A percentile compares a stretch with the other conserved stretches of the same genome.
Evolutionary conservation across 257 asterid species (phyloP).

Genomic region (Solanum corneliomulleri): DNA sequence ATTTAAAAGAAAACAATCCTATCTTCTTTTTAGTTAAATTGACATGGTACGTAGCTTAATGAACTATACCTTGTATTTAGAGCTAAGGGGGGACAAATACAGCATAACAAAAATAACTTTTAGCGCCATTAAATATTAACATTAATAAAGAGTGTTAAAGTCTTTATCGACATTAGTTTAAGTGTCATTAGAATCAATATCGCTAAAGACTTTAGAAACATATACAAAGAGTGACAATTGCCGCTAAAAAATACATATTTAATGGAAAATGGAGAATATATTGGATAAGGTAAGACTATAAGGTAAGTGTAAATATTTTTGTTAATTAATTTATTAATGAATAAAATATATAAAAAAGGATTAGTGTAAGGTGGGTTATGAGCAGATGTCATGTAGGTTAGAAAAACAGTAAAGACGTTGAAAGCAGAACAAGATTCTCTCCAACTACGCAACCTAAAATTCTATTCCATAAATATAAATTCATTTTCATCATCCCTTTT

Average conservation of each 20-base stretch:
- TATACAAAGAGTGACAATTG: too few relatives aligned
- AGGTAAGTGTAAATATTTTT: not conserved
- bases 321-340: not conserved
- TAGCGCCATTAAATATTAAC: too few relatives aligned
- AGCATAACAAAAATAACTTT: too few relatives aligned
- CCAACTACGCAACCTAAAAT: constrained; percentile 42
- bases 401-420: constrained; percentile 38
- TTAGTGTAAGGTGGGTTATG: constrained; percentile 27
- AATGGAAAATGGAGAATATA: not conserved
- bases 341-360: not conserved
- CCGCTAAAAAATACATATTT: too few relatives aligned
- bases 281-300: not conserved
- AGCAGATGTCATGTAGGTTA: constrained; percentile 42
- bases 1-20: too few relatives aligned
- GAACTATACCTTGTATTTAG: too few relatives aligned
- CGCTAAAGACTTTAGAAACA: too few relatives aligned
- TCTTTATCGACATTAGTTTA: too few relatives aligned
- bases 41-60: not conserved
- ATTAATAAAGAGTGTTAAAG: too few relatives aligned
- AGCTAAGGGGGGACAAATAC: not conserved
- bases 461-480: not conserved
- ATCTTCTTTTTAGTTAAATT: not conserved
- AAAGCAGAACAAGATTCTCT: constrained; percentile 40
- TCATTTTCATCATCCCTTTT: not conserved
- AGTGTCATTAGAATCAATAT: too few relatives aligned